phyloP scores from a whole-genome alignment of 257 asterid genomes.

The Buddleja alternifolia region DNA sequence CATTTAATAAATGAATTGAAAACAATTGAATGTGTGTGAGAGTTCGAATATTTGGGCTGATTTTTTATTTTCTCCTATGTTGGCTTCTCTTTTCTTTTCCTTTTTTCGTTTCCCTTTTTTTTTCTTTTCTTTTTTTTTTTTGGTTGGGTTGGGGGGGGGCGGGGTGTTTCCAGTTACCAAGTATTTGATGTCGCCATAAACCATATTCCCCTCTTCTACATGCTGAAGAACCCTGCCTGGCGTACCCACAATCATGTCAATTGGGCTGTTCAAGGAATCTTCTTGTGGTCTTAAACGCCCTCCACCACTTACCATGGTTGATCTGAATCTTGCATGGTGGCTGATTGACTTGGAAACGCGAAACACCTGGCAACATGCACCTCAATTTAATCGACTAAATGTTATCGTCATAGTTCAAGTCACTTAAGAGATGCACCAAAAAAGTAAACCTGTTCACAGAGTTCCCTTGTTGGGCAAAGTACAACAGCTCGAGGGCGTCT shows the following conservation, averaged over 20 bases:
- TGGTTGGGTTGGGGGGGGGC: no score
- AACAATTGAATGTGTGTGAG: no score
- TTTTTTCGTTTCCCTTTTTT: no score
- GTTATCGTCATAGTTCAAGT: constrained; percentile 5
- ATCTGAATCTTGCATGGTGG: constrained; percentile 92
- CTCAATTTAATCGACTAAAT: constrained; percentile 11
- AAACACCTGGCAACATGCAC: constrained; percentile 60
- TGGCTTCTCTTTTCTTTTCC: no score
- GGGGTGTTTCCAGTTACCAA: constrained; percentile 51
- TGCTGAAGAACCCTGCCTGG: constrained; percentile 98
- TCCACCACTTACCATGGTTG: constrained; percentile 98
- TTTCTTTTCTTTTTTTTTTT: no score
- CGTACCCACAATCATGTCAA: constrained; percentile 98
- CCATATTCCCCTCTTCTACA: constrained; percentile 93
- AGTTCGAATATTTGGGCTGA: no score
- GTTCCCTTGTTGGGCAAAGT: constrained; percentile 99
- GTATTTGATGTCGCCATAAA: constrained; percentile 93
- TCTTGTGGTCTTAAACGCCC: constrained; percentile 96
- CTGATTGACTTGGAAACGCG: constrained; percentile 85
- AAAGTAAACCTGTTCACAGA: constrained; percentile 82
- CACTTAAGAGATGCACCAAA: constrained; percentile 9
- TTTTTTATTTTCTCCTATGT: no score
- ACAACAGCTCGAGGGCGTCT: constrained; percentile 96
- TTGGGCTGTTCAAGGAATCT: constrained; percentile 81
- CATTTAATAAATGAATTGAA: constrained; percentile 12